Evolutionary conservation across 2,329 filamentous ascomycete genomes (phyloP).

Genomic region (Pseudogymnoascus pannorum): DNA sequence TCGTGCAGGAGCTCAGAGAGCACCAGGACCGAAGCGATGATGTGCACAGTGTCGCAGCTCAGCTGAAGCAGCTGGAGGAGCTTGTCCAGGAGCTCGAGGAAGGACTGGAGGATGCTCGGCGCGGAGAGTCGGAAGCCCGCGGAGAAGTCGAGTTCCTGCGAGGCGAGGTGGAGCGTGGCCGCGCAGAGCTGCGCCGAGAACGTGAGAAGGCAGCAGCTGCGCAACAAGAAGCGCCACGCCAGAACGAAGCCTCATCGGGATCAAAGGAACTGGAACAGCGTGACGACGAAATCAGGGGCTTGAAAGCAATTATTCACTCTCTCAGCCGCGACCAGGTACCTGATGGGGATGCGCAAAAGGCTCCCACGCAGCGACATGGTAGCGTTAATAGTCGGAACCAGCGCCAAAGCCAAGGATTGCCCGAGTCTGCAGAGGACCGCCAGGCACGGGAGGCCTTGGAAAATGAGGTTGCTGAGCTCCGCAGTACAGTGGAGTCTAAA

Average conservation of each 20-base stretch:
- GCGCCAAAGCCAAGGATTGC: slow-evolving; percentile 37
- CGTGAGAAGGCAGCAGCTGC: slow-evolving; percentile 69
- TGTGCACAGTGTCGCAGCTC: slow-evolving; percentile 81
- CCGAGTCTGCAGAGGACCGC: slow-evolving; percentile 48
- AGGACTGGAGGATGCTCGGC: slow-evolving; percentile 85
- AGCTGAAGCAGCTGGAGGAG: slow-evolving; percentile 92
- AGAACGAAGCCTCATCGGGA: slow-evolving; percentile 38
- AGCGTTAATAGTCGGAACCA: slow-evolving; percentile 12
- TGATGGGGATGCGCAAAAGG: slow-evolving; percentile 27
- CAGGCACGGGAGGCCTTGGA: slow-evolving; percentile 64
- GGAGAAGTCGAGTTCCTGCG: slow-evolving; percentile 93
- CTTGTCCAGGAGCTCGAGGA: slow-evolving; percentile 95
- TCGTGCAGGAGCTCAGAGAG: slow-evolving; percentile 77
- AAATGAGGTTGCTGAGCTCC: slow-evolving; percentile 71
- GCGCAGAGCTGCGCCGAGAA: slow-evolving; percentile 80
- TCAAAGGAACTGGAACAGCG: slow-evolving; percentile 83
- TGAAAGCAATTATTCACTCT: slow-evolving; percentile 97
- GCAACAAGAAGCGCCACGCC: slow-evolving; percentile 40
- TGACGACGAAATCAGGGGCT: slow-evolving; percentile 91
- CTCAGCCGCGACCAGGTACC: slow-evolving; percentile 66
- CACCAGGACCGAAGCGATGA: slow-evolving; percentile 78
- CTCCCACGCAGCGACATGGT: slow-evolving; percentile 23
- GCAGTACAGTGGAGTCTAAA: slow-evolving; percentile 65
- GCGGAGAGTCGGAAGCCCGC: slow-evolving; percentile 90
- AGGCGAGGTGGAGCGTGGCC: slow-evolving; percentile 87